Percentiles rank a stretch among this genome's conserved stretches.
phyloP scores from a whole-genome alignment of 371 early-diverging fungal species.

The Mucor indicus region DNA sequence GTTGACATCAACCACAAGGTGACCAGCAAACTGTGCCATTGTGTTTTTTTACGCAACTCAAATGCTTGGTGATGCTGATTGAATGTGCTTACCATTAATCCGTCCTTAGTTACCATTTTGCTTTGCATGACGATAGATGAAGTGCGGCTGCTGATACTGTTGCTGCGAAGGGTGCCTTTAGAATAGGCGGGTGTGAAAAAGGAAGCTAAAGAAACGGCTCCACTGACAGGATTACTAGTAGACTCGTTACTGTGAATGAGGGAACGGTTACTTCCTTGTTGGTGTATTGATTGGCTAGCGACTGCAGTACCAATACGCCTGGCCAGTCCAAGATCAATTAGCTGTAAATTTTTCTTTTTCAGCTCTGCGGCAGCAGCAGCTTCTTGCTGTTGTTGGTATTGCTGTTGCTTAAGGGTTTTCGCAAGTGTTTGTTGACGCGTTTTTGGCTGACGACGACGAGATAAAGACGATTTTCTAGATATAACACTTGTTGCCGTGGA shows the following conservation, averaged over 20 bases:
- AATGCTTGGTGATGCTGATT: slow-evolving; percentile 15
- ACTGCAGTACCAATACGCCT: slow-evolving; percentile 11
- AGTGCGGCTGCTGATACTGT: slow-evolving; percentile 10
- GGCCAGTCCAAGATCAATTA: slow-evolving; percentile 13
- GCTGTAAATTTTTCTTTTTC: slow-evolving; percentile 7
- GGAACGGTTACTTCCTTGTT: not conserved
- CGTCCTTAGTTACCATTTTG: slow-evolving; percentile 4
- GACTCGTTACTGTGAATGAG: not conserved
- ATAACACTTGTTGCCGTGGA: not conserved
- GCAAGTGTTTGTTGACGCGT: no score
- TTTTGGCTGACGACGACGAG: not conserved
- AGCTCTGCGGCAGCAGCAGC: slow-evolving; percentile 1
- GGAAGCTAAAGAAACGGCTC: slow-evolving; percentile 14
- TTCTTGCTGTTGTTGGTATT: no score
- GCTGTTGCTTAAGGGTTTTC: no score
- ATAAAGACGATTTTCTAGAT: slow-evolving; percentile 2
- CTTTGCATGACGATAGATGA: not conserved
- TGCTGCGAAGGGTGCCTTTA: slow-evolving; percentile 12
- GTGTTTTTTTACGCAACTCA: slow-evolving; percentile 18
- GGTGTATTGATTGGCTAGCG: not conserved
- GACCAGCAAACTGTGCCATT: slow-evolving; percentile 27
- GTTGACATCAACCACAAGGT: slow-evolving; percentile 61
- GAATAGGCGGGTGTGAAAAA: slow-evolving; percentile 12
- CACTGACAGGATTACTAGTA: not conserved
- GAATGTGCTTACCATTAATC: slow-evolving; percentile 8